Percentiles rank a stretch among this genome's conserved stretches.
These are phyloP conservation scores for Neonectria hederae DNA, from an alignment of 2,329 filamentous ascomycete species.

Conservation along the genomic window DNA sequence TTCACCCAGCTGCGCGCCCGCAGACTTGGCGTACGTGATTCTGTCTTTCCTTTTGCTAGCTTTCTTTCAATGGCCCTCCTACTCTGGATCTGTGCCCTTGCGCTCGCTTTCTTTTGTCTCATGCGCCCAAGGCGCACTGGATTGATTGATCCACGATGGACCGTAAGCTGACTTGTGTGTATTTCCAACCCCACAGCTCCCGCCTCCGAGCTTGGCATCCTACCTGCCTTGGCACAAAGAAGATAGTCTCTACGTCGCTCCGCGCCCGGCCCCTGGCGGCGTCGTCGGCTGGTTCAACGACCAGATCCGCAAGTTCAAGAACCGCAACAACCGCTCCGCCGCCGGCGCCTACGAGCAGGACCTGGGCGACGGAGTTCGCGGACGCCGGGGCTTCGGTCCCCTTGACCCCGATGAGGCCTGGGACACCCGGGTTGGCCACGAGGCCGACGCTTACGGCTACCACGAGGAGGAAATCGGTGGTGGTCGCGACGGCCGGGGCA, in stretches of 20 bases:
- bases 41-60: conserved; percentile 3
- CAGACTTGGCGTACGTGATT: conserved; percentile 70
- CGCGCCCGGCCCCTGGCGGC: conserved; percentile 67
- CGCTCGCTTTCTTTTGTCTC: neutral
- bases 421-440: conserved; percentile 81
- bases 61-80: neutral
- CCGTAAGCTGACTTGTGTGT: conserved; percentile 22
- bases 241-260: conserved; percentile 58
- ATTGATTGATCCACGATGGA: neutral
- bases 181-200: conserved; percentile 60
- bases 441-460: conserved; percentile 74
- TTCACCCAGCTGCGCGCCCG: conserved; percentile 78
- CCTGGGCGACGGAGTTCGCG: conserved; percentile 51
- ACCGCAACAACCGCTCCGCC: conserved; percentile 72
- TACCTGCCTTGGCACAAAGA: conserved; percentile 76
- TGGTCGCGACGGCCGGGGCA: conserved; percentile 45
- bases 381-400: conserved; percentile 68
- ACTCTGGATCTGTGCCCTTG: neutral
- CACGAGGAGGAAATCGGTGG: conserved; percentile 69
- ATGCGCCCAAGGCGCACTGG: neutral
- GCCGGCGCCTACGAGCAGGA: conserved; percentile 77
- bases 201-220: conserved; percentile 71
- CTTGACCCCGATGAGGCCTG: conserved; percentile 87
- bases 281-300: conserved; percentile 78
- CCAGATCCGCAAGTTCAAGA: conserved; percentile 70